Conservation (phyloP, 2,329 filamentous ascomycete species). For the Aspergillus sp. region DNA sequence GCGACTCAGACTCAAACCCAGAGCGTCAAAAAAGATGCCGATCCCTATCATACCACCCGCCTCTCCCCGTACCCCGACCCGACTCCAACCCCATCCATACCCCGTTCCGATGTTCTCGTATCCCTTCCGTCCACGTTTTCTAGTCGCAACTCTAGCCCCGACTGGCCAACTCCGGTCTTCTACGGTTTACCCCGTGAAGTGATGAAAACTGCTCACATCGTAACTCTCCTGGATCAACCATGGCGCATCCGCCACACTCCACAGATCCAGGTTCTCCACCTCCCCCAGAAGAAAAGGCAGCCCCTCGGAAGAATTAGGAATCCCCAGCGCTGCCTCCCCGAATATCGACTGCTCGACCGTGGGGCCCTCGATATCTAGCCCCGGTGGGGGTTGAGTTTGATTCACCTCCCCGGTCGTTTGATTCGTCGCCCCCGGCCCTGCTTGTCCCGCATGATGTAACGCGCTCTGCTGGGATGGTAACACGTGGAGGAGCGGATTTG, state of each 20-base stretch:
- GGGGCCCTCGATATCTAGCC: background rate
- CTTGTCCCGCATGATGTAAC: background rate
- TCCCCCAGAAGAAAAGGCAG: background rate
- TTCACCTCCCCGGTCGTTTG: background rate
- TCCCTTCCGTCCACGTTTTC: background rate
- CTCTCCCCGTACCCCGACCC: background rate
- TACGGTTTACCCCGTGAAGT: background rate
- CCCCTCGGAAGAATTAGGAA: background rate
- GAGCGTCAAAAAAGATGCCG: background rate
- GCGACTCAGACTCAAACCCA: too few relatives aligned
- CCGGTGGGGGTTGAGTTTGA: background rate
- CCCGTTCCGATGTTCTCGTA: background rate
- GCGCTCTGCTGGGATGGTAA: background rate
- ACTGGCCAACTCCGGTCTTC: background rate
- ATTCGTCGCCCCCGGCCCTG: background rate
- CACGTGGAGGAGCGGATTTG: background rate
- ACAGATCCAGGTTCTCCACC: constrained; percentile 19
- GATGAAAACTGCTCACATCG: background rate
- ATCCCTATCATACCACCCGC: background rate
- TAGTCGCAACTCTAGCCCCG: background rate
- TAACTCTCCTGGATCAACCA: constrained; percentile 32
- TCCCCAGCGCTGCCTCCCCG: background rate
- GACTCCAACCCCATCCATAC: background rate
- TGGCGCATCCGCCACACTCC: constrained; percentile 35
- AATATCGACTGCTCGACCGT: background rate